Evolutionary conservation across 2,329 filamentous ascomycete genomes (phyloP).

Genomic region (Claviceps pazoutovae): DNA sequence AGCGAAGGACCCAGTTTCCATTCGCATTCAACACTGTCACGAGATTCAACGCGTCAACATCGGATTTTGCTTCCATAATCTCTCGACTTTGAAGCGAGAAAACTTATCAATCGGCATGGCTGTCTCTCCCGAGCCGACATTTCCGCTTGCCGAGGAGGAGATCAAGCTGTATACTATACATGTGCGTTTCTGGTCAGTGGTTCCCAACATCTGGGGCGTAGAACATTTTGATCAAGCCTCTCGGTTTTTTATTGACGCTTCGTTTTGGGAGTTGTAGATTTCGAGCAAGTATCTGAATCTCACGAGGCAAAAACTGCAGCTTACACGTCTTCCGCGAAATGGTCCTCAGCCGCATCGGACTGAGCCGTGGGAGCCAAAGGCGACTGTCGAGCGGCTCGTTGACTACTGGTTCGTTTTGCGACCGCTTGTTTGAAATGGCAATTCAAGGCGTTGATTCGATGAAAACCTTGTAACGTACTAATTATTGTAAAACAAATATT

Average conservation of each 20-base stretch:
- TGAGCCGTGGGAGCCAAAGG: slow-evolving; percentile 46
- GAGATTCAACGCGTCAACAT: neutral
- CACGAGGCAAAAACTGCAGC: slow-evolving; percentile 52
- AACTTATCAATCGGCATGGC: neutral
- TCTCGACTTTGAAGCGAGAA: neutral
- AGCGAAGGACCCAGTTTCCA: no score
- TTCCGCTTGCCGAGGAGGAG: slow-evolving; percentile 22
- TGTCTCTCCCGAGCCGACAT: slow-evolving; percentile 9
- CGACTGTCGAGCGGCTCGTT: slow-evolving; percentile 47
- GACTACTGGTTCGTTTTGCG: slow-evolving; percentile 43
- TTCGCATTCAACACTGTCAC: no score
- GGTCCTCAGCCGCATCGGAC: slow-evolving; percentile 30
- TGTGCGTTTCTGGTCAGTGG: slow-evolving; percentile 24
- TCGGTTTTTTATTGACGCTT: neutral
- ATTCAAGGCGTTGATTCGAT: neutral
- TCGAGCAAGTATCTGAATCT: slow-evolving; percentile 54
- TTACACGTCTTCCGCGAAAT: slow-evolving; percentile 51
- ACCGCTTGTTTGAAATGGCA: neutral
- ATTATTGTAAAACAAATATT: neutral
- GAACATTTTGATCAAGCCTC: no score
- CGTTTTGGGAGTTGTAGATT: slow-evolving; percentile 29
- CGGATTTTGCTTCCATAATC: neutral
- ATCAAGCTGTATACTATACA: slow-evolving; percentile 42
- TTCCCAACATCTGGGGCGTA: no score
- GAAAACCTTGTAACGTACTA: no score